phyloP scores from a whole-genome alignment of 1,284 basidiomycete species.

The Trametes hirsuta region DNA sequence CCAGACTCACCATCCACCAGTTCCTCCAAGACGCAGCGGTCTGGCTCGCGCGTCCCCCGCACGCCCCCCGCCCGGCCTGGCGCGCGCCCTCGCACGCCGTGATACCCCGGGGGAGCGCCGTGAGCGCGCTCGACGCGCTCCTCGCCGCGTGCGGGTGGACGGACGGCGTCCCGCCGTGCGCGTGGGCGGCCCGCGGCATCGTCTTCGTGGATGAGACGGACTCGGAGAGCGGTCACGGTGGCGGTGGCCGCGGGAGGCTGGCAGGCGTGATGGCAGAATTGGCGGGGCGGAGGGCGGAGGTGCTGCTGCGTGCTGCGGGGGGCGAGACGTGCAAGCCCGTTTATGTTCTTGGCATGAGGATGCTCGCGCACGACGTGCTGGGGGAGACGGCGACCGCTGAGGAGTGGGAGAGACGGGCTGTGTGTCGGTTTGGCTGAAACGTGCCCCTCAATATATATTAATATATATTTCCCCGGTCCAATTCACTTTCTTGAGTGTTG shows the following conservation, averaged over 20 bases:
- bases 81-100: constrained; percentile 25
- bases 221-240: no score
- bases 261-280: constrained; percentile 14
- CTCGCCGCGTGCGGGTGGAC: constrained; percentile 32
- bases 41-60: constrained; percentile 26
- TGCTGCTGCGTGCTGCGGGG: neutral
- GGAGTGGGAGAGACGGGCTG: constrained; percentile 20
- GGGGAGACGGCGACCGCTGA: constrained; percentile 10
- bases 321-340: constrained; percentile 16
- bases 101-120: constrained; percentile 26
- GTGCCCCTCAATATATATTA: neutral
- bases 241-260: constrained; percentile 6
- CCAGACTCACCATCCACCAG: constrained; percentile 5
- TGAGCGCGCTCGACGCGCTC: constrained; percentile 30
- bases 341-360: constrained; percentile 27
- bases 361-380: constrained; percentile 26
- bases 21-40: constrained; percentile 30
- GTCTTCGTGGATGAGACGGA: constrained; percentile 32
- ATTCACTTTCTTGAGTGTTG: no score
- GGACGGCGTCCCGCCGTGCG: neutral
- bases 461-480: no score
- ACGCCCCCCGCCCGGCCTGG: constrained; percentile 26
- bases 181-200: constrained; percentile 31
- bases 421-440: constrained; percentile 28
- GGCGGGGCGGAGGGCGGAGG: constrained; percentile 12